Percentiles rank a stretch among this genome's conserved stretches.
These are phyloP conservation scores for Pseudopediastrum boryanum DNA, from an alignment of 139 green algal genomes.

Conservation along the genomic window DNA sequence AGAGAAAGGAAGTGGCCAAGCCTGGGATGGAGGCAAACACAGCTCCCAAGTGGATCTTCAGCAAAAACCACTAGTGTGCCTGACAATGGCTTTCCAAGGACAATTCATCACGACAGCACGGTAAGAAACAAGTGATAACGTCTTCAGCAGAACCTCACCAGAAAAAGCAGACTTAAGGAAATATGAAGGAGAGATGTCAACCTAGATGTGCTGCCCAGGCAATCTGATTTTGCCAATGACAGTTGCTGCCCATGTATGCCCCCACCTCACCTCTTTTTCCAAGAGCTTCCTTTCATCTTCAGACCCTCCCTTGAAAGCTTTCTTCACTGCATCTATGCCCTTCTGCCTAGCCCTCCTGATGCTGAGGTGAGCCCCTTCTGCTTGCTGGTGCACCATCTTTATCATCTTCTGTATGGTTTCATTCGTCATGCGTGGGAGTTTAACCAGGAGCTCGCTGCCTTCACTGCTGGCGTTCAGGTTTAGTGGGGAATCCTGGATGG, in stretches of 20 bases:
- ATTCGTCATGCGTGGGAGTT: constrained; percentile 38
- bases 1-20: too few relatives aligned
- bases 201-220: too few relatives aligned
- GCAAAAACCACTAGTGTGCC: too few relatives aligned
- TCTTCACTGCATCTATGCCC: constrained; percentile 52
- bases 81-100: background rate
- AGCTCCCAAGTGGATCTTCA: too few relatives aligned
- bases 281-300: constrained; percentile 26
- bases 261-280: constrained; percentile 33
- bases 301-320: constrained; percentile 10
- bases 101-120: background rate
- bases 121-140: background rate
- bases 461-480: constrained; percentile 49
- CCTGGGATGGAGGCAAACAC: too few relatives aligned
- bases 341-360: constrained; percentile 67
- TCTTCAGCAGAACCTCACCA: background rate
- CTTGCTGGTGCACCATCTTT: constrained; percentile 70
- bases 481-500: constrained; percentile 71
- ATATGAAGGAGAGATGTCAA: too few relatives aligned
- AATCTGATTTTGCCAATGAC: too few relatives aligned
- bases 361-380: constrained; percentile 63
- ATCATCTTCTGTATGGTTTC: constrained; percentile 55
- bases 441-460: constrained; percentile 48
- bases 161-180: too few relatives aligned
- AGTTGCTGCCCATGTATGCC: background rate